Evolutionary conservation across 495 filamentous ascomycete genomes (phyloP), one percentile per base, ranked within the genome.

Genomic region (Lophiostoma macrostomum): DNA sequence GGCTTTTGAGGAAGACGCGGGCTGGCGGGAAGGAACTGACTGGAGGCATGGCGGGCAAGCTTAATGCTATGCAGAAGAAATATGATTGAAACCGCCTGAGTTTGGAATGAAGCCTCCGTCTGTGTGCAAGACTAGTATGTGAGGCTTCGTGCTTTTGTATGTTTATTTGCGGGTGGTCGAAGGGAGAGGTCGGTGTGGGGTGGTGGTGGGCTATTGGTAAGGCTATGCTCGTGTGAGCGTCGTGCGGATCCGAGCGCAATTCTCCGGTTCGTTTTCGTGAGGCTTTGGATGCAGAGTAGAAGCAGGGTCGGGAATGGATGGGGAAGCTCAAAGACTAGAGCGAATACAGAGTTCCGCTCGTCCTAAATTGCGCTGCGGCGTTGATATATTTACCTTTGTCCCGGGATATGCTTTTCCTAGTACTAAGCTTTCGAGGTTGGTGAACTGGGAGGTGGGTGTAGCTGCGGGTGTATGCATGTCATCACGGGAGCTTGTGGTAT

Each of bases 21-120:
- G 54, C 54, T 7, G 54, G 54, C 16, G 54, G 54, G 38, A 58
- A 50, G 38, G 50, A 47, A 45, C 54, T 58, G 19, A 58, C 54
- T 44, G 54, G 23, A 58, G 54, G 54, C 54, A 58, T n/a, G n/a
- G n/a, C n/a, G n/a, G n/a, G n/a, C n/a, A n/a, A n/a, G n/a, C n/a
- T n/a, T n/a, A n/a, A n/a, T n/a, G n/a, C n/a, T n/a, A n/a, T n/a
- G n/a, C n/a, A n/a, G n/a, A n/a, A n/a, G n/a, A n/a, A n/a, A n/a
- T n/a, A n/a, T 58, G 18, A 13, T 50, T 38, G 40, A n/a, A 44
- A 43, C 30, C 18, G 27, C 22, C 39, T 12, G 19, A 42, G 19
- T 39, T 10, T 43, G 22, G 24, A 30, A 46, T 12, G 16, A n/a
- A n/a, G n/a, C n/a, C n/a, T n/a, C n/a, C n/a, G n/a, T n/a, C n/a